A percentile compares a stretch with the other conserved stretches of the same genome.
These are phyloP conservation scores for Termitomyces sp. DNA, from an alignment of 1,284 basidiomycete species.

Conservation along the genomic window DNA sequence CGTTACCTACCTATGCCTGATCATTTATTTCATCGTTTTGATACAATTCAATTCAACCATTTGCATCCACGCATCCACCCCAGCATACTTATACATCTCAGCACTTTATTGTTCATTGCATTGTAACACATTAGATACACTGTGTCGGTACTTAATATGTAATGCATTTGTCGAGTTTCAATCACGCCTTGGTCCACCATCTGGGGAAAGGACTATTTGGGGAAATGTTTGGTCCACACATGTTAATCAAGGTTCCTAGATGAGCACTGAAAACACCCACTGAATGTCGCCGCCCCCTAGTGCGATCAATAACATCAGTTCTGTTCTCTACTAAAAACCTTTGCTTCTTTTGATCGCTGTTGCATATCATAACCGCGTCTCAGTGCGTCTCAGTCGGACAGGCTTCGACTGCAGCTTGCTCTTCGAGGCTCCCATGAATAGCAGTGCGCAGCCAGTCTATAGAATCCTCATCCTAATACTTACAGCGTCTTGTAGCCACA, in stretches of 20 bases:
- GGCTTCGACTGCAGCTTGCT: neutral
- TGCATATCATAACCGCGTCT: neutral
- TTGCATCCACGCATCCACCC: slow-evolving; percentile 26
- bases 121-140: slow-evolving; percentile 26
- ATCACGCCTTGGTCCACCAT: neutral
- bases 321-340: neutral
- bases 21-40: slow-evolving; percentile 30
- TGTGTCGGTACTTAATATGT: slow-evolving; percentile 19
- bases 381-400: neutral
- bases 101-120: slow-evolving; percentile 24
- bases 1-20: slow-evolving; percentile 24
- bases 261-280: neutral
- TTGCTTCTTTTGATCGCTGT: neutral
- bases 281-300: too few species aligned
- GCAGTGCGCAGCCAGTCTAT: slow-evolving; percentile 5
- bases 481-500: slow-evolving; percentile 10
- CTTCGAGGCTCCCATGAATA: slow-evolving; percentile 4
- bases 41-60: slow-evolving; percentile 28
- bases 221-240: neutral
- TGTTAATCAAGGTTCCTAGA: neutral
- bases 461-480: neutral
- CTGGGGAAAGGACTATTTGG: neutral
- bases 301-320: neutral
- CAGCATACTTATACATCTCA: slow-evolving; percentile 27
- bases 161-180: slow-evolving; percentile 4